These are phyloP conservation scores for Funneliformis geosporum DNA, from an alignment of 192 early-diverging fungal genomes.

Conservation along the genomic window DNA sequence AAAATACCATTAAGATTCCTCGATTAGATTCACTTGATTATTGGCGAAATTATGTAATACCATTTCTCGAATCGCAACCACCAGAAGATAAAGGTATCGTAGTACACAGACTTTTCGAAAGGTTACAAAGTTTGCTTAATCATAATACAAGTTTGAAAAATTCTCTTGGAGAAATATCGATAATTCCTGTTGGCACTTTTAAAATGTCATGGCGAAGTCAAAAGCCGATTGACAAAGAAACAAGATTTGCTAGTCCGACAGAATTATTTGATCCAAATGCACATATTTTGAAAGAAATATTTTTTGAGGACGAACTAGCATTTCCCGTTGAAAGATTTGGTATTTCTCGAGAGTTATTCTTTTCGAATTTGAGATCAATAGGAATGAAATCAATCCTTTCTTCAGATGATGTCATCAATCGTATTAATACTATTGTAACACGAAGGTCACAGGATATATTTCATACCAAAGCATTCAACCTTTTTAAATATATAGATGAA, in stretches of 20 bases:
- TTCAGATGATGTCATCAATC: background rate
- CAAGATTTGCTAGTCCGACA: background rate
- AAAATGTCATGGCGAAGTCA: background rate
- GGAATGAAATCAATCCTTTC: conserved; percentile 1
- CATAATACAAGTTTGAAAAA: background rate
- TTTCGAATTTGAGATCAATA: background rate
- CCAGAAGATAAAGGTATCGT: background rate
- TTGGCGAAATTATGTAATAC: background rate
- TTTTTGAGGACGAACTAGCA: background rate
- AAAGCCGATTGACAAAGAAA: background rate
- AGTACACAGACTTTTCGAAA: background rate
- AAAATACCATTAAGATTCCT: background rate
- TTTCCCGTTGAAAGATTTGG: background rate
- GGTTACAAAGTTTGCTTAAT: background rate
- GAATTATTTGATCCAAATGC: background rate
- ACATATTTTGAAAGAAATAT: background rate
- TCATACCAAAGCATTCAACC: background rate
- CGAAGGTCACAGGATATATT: background rate
- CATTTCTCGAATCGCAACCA: background rate
- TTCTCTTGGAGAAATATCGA: background rate
- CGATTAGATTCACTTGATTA: background rate
- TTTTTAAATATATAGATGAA: background rate
- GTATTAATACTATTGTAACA: background rate
- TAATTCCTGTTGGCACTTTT: background rate
- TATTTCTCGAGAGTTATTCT: background rate